Evolutionary conservation across 2,329 filamentous ascomycete species (phyloP), one percentile per base, ranked within the genome.

Genomic region (Emericellopsis atlantica): DNA sequence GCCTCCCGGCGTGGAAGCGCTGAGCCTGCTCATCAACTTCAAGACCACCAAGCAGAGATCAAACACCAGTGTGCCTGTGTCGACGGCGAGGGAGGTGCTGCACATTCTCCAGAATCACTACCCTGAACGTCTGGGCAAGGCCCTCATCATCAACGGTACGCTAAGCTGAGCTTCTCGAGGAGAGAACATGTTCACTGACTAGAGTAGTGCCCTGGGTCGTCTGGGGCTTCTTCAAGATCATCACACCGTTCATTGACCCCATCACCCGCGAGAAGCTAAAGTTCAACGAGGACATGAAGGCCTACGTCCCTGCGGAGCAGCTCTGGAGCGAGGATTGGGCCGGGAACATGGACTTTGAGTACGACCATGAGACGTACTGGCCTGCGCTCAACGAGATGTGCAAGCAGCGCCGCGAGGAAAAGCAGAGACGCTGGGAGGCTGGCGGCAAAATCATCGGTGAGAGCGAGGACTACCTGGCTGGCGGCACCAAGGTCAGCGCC

Each of bases 241-340:
- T 98, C 63, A 88, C 79, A 5, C 88, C 90, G 32, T 95, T 98
- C 64, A 95, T 98, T 64, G 92, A 98, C 61, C 92, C 92, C 7
- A 67, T 89, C 52, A 98, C 92, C 9, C 79, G 84, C 44, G 80
- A 92, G 55, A 98, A 98, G 70, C 80, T 98, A 66, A 93, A 92
- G 67, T 95, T 95, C 72, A 95, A 96, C 68, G 88, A 95, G 60
- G 84, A 93, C 56, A 80, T 95, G 67, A 73, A 72, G 50, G 69
- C 84, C 49, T 87, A 88, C 58, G 82, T 98, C 16, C 88, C 88
- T 5, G 62, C 79, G 7, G 71, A 81, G 52, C 90, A 96, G 58
- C 75, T 98, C 40, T 84, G 87, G 80, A 81, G 79, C 52, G 71
- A 79, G 43, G 79, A 84, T 52, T 70, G 67, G 50, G 79, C 81